phyloP scores from a whole-genome alignment of 2,329 filamentous ascomycete species.

The Ophiocordyceps robertsii region DNA sequence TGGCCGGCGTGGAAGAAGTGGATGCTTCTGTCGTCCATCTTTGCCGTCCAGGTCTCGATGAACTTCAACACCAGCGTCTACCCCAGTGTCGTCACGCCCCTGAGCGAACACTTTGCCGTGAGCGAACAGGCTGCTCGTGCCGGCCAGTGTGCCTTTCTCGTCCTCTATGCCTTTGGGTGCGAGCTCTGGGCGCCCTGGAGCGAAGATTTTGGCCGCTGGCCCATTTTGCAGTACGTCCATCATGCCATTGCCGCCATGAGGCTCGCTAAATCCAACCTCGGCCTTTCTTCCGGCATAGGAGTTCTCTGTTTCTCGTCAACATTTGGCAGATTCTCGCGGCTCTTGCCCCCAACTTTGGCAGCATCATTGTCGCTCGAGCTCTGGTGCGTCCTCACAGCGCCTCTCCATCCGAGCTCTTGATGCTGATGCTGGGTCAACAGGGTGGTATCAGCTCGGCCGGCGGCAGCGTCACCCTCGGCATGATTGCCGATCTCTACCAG shows the following conservation, averaged over 20 bases:
- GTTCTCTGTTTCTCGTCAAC: conserved; percentile 59
- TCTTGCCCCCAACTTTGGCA: conserved; percentile 57
- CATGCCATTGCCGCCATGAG: too few species aligned
- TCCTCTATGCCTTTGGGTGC: conserved; percentile 72
- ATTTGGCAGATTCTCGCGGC: conserved; percentile 61
- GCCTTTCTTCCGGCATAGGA: neutral
- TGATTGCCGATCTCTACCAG: too few species aligned
- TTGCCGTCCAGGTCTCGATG: conserved; percentile 61
- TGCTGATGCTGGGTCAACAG: too few species aligned
- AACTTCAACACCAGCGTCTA: conserved; percentile 66
- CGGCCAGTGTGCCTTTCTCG: conserved; percentile 64
- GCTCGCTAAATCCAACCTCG: too few species aligned
- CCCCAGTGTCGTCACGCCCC: conserved; percentile 54
- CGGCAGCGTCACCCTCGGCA: too few species aligned
- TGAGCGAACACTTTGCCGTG: conserved; percentile 32
- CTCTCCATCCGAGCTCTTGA: too few species aligned
- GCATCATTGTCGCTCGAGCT: conserved; percentile 52
- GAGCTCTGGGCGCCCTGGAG: conserved; percentile 81
- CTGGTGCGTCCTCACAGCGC: conserved; percentile 17
- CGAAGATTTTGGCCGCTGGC: conserved; percentile 66
- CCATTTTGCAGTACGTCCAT: conserved; percentile 47
- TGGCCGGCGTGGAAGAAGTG: conserved; percentile 53
- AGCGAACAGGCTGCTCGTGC: conserved; percentile 43
- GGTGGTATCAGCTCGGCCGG: too few species aligned
- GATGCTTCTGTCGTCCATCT: conserved; percentile 56